phyloP scores from a whole-genome alignment of 2,329 filamentous ascomycete species.

The Nannizziopsis arthrosporioides region DNA sequence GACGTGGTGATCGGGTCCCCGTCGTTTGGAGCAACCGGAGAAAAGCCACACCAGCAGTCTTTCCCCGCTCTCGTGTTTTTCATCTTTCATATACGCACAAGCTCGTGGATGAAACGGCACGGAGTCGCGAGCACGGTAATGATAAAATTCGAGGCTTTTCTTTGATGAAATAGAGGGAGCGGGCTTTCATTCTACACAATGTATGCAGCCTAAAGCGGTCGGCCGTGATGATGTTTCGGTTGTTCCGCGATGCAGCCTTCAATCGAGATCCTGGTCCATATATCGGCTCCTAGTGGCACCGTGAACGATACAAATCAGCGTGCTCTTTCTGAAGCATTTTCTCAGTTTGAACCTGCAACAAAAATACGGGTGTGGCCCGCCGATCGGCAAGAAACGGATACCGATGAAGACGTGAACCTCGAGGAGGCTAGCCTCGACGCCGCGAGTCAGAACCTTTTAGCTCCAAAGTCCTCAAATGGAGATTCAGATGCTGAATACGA shows the following conservation, averaged over 20 bases:
- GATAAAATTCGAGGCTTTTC: no score
- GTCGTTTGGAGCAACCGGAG: no score
- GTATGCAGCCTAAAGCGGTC: not conserved
- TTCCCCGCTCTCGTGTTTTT: no score
- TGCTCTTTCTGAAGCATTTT: constrained; percentile 28
- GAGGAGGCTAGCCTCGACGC: not conserved
- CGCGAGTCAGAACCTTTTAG: not conserved
- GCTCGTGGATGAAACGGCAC: no score
- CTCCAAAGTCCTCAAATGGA: not conserved
- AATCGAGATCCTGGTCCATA: constrained; percentile 33
- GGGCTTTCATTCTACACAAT: no score
- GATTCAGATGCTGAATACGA: not conserved
- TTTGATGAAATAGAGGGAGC: no score
- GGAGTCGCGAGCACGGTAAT: no score
- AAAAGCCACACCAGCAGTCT: no score
- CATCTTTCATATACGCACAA: no score
- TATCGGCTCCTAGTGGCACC: constrained; percentile 29
- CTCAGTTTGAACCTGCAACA: constrained; percentile 25
- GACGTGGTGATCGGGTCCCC: no score
- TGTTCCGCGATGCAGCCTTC: constrained; percentile 9
- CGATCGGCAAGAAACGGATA: not conserved
- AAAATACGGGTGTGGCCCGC: constrained; percentile 17
- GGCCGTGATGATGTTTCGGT: constrained; percentile 2
- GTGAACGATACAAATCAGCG: constrained; percentile 31
- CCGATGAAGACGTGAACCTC: not conserved